Percentiles rank a stretch among this genome's conserved stretches.
These are phyloP conservation scores for Podila epigama DNA, from an alignment of 192 early-diverging fungal species.

Conservation along the genomic window DNA sequence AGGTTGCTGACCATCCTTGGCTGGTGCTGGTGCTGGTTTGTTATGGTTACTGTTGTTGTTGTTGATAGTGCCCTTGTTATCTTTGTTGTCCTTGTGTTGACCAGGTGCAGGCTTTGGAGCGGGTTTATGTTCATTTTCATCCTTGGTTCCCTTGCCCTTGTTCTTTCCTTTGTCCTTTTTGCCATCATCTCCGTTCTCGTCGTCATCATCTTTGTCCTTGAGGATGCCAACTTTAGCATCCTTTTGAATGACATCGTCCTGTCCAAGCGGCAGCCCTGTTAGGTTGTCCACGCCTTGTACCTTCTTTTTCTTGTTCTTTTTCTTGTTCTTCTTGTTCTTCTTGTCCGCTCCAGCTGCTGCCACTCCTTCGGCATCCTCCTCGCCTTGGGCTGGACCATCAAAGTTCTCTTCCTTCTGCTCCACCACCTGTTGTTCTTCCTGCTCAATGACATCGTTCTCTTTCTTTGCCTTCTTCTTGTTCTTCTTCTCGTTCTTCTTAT, in stretches of 20 bases:
- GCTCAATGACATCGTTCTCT: background rate
- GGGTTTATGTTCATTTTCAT: background rate
- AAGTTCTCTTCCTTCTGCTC: background rate
- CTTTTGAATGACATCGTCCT: background rate
- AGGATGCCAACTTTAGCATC: background rate
- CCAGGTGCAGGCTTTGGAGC: background rate
- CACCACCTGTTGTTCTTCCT: too few species aligned
- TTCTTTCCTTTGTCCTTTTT: slow-evolving; percentile 6
- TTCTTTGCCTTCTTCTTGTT: slow-evolving; percentile 6
- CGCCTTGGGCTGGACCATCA: background rate
- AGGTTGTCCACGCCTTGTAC: too few species aligned
- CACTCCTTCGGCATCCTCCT: background rate
- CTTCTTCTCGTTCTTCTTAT: background rate
- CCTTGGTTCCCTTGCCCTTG: background rate
- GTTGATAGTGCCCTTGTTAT: background rate
- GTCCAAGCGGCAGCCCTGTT: too few species aligned
- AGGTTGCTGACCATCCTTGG: background rate
- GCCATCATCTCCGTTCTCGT: background rate
- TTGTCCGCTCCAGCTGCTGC: background rate
- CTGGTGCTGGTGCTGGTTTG: background rate
- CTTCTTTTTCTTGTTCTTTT: background rate
- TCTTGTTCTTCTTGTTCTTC: background rate
- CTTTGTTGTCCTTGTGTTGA: background rate
- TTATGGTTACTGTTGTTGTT: background rate
- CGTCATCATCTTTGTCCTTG: background rate